phyloP scores from a whole-genome alignment of 768 basidiomycete species.

The Kwoniella heveanensis region DNA sequence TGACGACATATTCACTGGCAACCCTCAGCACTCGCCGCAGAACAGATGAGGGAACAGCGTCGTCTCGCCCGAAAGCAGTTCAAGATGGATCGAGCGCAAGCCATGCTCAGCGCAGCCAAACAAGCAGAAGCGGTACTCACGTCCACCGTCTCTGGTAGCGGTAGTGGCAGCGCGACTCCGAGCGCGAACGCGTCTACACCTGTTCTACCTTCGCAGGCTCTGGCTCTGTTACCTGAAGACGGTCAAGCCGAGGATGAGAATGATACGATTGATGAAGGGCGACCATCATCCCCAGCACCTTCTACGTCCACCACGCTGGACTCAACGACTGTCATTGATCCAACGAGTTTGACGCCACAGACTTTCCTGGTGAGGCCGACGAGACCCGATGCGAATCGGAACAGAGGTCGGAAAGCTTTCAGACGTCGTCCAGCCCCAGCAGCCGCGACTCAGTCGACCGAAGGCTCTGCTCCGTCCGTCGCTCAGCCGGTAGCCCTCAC shows the following conservation, averaged over 20 bases:
- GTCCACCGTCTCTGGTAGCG: slow-evolving; percentile 16
- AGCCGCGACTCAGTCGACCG: background rate
- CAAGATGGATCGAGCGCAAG: slow-evolving; percentile 86
- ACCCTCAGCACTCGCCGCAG: slow-evolving; percentile 71
- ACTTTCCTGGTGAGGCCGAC: slow-evolving; percentile 54
- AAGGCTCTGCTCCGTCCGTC: slow-evolving; percentile 4
- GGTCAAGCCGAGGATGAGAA: slow-evolving; percentile 15
- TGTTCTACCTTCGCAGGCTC: slow-evolving; percentile 7
- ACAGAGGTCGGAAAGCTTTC: slow-evolving; percentile 45
- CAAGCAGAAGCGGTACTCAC: slow-evolving; percentile 60
- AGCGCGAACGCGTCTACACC: slow-evolving; percentile 4
- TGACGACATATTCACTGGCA: too few relatives aligned
- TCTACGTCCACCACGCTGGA: slow-evolving; percentile 10
- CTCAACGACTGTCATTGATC: slow-evolving; percentile 23
- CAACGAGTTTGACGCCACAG: slow-evolving; percentile 48
- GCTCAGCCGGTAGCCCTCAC: too few relatives aligned
- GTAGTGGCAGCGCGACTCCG: background rate
- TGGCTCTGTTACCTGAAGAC: too few relatives aligned
- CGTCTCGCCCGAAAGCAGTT: slow-evolving; percentile 86
- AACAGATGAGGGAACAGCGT: slow-evolving; percentile 85
- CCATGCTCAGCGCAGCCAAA: slow-evolving; percentile 62
- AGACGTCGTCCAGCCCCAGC: slow-evolving; percentile 24
- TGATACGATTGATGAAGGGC: slow-evolving; percentile 6
- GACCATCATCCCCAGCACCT: slow-evolving; percentile 15
- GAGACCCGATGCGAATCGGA: slow-evolving; percentile 49